Conservation (phyloP, 176 grass and related monocot species). For the Lolium multiflorum region DNA sequence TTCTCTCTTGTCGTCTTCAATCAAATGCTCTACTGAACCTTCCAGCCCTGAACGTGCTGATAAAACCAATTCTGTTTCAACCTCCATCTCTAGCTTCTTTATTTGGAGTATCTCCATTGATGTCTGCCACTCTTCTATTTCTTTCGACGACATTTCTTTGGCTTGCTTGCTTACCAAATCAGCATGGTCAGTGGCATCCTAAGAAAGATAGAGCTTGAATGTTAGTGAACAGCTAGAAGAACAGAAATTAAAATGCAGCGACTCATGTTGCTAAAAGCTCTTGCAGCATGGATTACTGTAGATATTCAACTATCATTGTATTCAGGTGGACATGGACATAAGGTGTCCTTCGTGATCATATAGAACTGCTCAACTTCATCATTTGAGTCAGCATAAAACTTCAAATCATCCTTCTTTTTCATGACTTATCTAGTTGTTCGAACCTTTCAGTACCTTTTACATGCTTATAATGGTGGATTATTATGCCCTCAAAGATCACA, state of each 20-base stretch:
- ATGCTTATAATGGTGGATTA: neutral
- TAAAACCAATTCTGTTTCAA: constrained; percentile 80
- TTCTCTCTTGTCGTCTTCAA: constrained; percentile 77
- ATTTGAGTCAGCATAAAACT: neutral
- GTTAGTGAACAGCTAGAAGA: constrained; percentile 16
- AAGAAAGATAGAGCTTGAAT: constrained; percentile 51
- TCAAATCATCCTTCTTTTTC: neutral
- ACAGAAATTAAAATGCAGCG: constrained; percentile 13
- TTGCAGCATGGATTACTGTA: neutral
- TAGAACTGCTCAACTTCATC: neutral
- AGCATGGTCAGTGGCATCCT: constrained; percentile 83
- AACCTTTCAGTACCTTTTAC: neutral
- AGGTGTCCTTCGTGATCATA: neutral
- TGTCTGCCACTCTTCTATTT: constrained; percentile 85
- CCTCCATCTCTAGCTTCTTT: constrained; percentile 75
- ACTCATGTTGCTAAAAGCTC: neutral
- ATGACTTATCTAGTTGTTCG: neutral
- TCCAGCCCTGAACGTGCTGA: constrained; percentile 69
- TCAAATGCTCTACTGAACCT: constrained; percentile 76
- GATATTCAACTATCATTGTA: neutral
- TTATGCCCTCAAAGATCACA: neutral
- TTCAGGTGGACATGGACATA: neutral
- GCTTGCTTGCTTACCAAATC: constrained; percentile 62
- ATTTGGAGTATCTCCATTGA: constrained; percentile 83
- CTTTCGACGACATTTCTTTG: constrained; percentile 63